phyloP scores from a whole-genome alignment of 257 asterid genomes.

The Solanum corneliomulleri region DNA sequence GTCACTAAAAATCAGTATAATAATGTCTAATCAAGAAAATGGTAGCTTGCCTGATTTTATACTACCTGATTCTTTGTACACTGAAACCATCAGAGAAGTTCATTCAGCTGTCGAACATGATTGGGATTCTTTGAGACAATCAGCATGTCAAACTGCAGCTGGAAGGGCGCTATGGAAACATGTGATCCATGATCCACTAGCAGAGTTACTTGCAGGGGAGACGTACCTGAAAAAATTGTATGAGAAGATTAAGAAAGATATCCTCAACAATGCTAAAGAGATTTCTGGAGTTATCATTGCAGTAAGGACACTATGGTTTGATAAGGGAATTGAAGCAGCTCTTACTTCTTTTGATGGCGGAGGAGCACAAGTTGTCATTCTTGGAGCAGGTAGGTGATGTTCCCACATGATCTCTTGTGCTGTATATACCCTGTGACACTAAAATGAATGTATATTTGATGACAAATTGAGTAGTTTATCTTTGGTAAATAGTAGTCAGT shows the following conservation, averaged over 20 bases:
- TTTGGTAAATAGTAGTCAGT: neutral
- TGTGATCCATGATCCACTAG: slow-evolving; percentile 62
- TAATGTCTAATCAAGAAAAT: slow-evolving; percentile 46
- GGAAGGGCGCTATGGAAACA: slow-evolving; percentile 90
- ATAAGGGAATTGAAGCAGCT: slow-evolving; percentile 73
- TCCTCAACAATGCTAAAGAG: slow-evolving; percentile 69
- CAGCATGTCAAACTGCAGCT: slow-evolving; percentile 94
- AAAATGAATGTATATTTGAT: neutral
- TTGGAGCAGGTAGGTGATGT: slow-evolving; percentile 77
- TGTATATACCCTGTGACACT: neutral
- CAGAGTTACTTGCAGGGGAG: slow-evolving; percentile 89
- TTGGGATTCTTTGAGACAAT: slow-evolving; percentile 63
- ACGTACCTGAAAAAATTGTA: slow-evolving; percentile 43
- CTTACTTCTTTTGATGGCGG: slow-evolving; percentile 48
- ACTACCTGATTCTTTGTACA: slow-evolving; percentile 44
- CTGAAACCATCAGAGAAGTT: slow-evolving; percentile 34
- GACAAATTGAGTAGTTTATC: neutral
- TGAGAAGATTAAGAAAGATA: slow-evolving; percentile 83
- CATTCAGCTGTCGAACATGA: slow-evolving; percentile 56
- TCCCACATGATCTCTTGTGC: slow-evolving; percentile 1
- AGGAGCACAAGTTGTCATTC: slow-evolving; percentile 82
- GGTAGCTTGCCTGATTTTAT: slow-evolving; percentile 33
- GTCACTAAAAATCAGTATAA: slow-evolving; percentile 10
- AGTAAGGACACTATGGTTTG: slow-evolving; percentile 90
- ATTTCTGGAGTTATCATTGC: slow-evolving; percentile 88